A percentile compares a stretch with the other conserved stretches of the same genome.
Conservation (phyloP, 495 filamentous ascomycete species). For the Penicillium flavigenum region DNA sequence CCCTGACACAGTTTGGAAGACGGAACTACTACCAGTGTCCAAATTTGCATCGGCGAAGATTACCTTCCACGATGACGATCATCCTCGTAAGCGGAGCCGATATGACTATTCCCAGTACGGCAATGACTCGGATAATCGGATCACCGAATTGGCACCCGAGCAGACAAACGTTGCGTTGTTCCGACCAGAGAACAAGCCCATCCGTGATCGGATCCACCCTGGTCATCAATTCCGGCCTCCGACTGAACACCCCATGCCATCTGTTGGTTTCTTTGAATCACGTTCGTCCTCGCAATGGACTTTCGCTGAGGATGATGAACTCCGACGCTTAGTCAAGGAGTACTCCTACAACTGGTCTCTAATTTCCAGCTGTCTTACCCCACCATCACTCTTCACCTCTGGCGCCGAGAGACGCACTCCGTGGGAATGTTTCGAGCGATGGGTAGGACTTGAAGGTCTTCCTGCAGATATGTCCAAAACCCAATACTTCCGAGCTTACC, state of each 20-base stretch:
- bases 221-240: constrained; percentile 92
- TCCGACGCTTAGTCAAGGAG: constrained; percentile 80
- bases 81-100: constrained; percentile 71
- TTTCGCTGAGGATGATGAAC: constrained; percentile 80
- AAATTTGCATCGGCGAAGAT: constrained; percentile 85
- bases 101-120: constrained; percentile 71
- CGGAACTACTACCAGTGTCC: constrained; percentile 76
- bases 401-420: constrained; percentile 88
- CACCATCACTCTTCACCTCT: constrained; percentile 73
- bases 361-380: constrained; percentile 73
- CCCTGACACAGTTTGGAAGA: constrained; percentile 70
- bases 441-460: constrained; percentile 84
- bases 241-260: constrained; percentile 83
- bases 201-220: constrained; percentile 88
- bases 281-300: constrained; percentile 89
- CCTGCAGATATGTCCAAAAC: constrained; percentile 91
- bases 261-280: constrained; percentile 82
- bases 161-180: constrained; percentile 82
- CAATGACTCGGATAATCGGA: constrained; percentile 57
- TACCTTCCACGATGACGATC: constrained; percentile 61
- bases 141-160: constrained; percentile 60
- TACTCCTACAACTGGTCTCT: constrained; percentile 97
- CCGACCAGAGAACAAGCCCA: constrained; percentile 81
- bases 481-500: constrained; percentile 85
- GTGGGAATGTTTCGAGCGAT: constrained; percentile 98